Base-by-base conservation (phyloP, 768 basidiomycete genomes). In the Suillus americanus region DNA sequence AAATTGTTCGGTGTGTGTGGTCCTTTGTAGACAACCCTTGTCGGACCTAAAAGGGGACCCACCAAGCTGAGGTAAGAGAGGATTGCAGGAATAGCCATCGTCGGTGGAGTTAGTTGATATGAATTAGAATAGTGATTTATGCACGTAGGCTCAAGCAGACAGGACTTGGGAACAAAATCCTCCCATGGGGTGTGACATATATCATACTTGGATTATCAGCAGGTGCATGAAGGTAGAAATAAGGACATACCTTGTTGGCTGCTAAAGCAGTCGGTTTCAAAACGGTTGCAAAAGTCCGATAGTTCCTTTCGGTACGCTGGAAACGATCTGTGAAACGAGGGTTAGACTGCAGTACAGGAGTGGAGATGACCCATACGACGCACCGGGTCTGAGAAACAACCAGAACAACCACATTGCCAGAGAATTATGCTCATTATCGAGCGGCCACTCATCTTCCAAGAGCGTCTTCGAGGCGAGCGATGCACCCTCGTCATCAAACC, bases 371-470 rank as follows among this genome's bases (percentile, higher is more conserved):
- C 56, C 6, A 40, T 7, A 46, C 33, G 37, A 77, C 87, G 68
- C 67, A 89, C 91, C 84, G 64, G 85, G 83, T 28, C 79, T 80
- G 18, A 92, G 72, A 43, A 92, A 75, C 67, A 90, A 85, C 90
- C 91, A 94, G 69, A 90, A 85, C 20, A 93, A 71, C 91, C 90
- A 94, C 85, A 92, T 89, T 3, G 86, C 89, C 54, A 92, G 72
- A 3, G 87, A 79, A 53, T 81, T 84, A 23, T 80, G 77, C 65
- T 80, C 79, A 62, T 82, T 79, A 57, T 86, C 83, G 43, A 76
- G 71, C 0, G 87, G 88, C 90, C 91, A 93, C 4, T 71, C 66
- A 25, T 83, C 82, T 10, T 68, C 73, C n/a, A 69, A 71, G 28
- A 88, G 78, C 46, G 72, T 73, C 43, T 73, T 69, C 28, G 76